phyloP scores from a whole-genome alignment of 2,329 filamentous ascomycete species.

The Penicillium sp. region DNA sequence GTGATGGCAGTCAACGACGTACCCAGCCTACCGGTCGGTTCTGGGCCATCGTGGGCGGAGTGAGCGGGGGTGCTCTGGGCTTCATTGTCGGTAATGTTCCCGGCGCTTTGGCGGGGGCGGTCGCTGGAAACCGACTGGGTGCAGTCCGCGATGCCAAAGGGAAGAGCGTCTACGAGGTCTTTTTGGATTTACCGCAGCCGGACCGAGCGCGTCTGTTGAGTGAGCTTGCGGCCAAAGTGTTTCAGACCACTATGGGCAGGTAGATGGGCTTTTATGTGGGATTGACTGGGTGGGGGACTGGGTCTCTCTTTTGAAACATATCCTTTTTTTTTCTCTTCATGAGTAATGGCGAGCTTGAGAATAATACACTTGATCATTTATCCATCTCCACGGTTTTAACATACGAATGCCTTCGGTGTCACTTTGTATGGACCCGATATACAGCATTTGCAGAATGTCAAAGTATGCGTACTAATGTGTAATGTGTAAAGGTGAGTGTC shows the following conservation, averaged over 20 bases:
- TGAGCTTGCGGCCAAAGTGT: slow-evolving; percentile 79
- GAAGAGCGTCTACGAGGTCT: slow-evolving; percentile 92
- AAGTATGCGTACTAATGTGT: not conserved
- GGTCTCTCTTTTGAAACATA: too few species aligned
- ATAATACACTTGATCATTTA: too few species aligned
- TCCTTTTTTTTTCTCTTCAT: too few species aligned
- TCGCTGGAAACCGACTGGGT: slow-evolving; percentile 87
- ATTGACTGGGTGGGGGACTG: not conserved
- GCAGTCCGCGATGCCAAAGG: slow-evolving; percentile 82
- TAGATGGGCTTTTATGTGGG: slow-evolving; percentile 5
- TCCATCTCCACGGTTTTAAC: too few species aligned
- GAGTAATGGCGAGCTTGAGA: too few species aligned
- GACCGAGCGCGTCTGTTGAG: slow-evolving; percentile 76
- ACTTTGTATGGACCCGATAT: too few species aligned
- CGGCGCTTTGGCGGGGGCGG: slow-evolving; percentile 79
- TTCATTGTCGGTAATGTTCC: slow-evolving; percentile 94
- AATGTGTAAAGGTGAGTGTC: not conserved
- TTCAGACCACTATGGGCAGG: slow-evolving; percentile 44
- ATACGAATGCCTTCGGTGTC: too few species aligned
- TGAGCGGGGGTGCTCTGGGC: slow-evolving; percentile 82
- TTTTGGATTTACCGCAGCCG: slow-evolving; percentile 73
- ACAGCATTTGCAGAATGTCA: too few species aligned
- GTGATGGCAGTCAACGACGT: slow-evolving; percentile 41
- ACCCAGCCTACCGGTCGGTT: slow-evolving; percentile 62
- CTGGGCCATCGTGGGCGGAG: slow-evolving; percentile 78